These are phyloP conservation scores for Chalaropsis ovoidea DNA, from an alignment of 2,329 filamentous ascomycete species.

Conservation along the genomic window DNA sequence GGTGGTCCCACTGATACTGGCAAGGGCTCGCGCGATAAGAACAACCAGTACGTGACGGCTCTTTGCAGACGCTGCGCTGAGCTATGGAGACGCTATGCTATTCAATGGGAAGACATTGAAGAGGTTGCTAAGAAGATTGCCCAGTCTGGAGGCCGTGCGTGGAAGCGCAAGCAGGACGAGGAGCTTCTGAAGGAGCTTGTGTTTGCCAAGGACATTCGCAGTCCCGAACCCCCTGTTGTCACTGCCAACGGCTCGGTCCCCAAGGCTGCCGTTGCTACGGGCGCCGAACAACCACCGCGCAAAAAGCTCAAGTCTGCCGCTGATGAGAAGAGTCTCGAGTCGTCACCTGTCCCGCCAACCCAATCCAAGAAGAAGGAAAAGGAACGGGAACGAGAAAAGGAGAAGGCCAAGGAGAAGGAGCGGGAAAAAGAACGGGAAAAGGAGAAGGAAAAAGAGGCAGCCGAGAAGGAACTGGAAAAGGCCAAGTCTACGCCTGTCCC, in stretches of 20 bases:
- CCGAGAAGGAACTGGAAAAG: conserved; percentile 15
- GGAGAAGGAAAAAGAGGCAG: conserved; percentile 7
- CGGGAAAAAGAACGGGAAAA: conserved; percentile 11
- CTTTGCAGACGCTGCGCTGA: conserved; percentile 85
- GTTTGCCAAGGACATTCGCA: conserved; percentile 46
- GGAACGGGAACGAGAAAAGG: conserved; percentile 12
- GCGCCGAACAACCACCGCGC: conserved; percentile 42
- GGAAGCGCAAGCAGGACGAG: conserved; percentile 84
- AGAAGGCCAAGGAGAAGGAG: conserved; percentile 36
- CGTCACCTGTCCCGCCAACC: conserved; percentile 37
- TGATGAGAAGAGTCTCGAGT: conserved; percentile 37
- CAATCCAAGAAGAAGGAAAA: conserved; percentile 39
- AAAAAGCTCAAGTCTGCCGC: conserved; percentile 53
- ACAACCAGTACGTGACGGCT: conserved; percentile 62
- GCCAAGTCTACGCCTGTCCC: conserved; percentile 15
- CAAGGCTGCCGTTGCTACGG: conserved; percentile 20
- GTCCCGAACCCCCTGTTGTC: conserved; percentile 21
- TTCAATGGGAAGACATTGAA: conserved; percentile 90
- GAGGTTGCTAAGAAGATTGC: conserved; percentile 82
- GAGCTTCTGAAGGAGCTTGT: conserved; percentile 69
- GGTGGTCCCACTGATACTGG: conserved; percentile 54
- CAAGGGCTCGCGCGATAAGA: conserved; percentile 61
- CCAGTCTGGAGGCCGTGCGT: conserved; percentile 66
- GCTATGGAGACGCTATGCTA: conserved; percentile 89
- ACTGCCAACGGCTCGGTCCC: conserved; percentile 25